phyloP scores from a whole-genome alignment of 495 filamentous ascomycete genomes.

The Haplographium delicatum region DNA sequence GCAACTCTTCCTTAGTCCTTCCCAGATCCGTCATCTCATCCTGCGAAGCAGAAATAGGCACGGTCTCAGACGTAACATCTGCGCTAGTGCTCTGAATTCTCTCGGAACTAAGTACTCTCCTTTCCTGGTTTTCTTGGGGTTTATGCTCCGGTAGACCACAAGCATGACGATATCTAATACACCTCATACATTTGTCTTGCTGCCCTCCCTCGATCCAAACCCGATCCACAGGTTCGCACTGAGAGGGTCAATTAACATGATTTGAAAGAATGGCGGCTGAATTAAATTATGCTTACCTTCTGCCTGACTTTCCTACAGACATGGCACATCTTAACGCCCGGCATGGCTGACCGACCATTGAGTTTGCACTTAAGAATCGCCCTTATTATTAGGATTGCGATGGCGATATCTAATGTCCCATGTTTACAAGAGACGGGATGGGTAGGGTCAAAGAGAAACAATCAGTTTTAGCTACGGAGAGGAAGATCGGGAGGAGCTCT shows the following conservation, averaged over 20 bases:
- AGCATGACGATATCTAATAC: neutral
- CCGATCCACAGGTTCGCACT: neutral
- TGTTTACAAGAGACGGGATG: too few species aligned
- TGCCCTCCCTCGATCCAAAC: neutral
- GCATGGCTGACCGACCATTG: neutral
- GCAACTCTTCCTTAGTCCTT: neutral
- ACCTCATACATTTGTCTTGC: constrained; percentile 1
- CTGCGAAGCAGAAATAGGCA: neutral
- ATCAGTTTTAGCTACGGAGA: too few species aligned
- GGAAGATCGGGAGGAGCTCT: too few species aligned
- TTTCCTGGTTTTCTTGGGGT: neutral
- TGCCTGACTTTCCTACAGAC: neutral
- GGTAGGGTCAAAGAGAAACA: too few species aligned
- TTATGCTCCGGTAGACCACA: neutral
- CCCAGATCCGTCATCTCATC: neutral
- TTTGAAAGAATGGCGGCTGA: too few species aligned
- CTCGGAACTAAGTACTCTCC: neutral
- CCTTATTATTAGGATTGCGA: neutral
- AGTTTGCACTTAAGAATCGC: too few species aligned
- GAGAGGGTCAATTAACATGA: neutral
- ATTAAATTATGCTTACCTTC: neutral
- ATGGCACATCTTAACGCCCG: neutral
- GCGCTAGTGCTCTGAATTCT: neutral
- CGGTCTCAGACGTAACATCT: neutral
- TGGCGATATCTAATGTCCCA: too few species aligned